phyloP scores from a whole-genome alignment of 2,329 filamentous ascomycete genomes.

The Xylaria multiplex region DNA sequence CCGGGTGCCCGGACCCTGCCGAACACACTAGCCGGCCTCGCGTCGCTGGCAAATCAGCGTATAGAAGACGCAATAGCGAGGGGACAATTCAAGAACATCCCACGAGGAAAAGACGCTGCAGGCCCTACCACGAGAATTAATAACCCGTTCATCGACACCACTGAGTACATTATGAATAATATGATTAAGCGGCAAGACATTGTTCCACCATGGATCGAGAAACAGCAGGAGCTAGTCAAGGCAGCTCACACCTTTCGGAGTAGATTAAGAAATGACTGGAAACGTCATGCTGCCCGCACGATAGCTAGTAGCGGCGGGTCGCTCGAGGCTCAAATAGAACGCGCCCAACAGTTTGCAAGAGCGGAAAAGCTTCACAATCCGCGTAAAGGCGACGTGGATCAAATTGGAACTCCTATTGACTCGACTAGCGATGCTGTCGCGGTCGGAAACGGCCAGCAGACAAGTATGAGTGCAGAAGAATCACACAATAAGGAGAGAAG shows the following conservation, averaged over 20 bases:
- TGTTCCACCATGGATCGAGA: slow-evolving; percentile 98
- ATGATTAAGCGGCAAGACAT: slow-evolving; percentile 97
- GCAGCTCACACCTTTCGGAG: slow-evolving; percentile 75
- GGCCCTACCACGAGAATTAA: slow-evolving; percentile 81
- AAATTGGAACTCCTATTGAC: slow-evolving; percentile 59
- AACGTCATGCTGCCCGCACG: slow-evolving; percentile 78
- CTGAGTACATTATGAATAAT: slow-evolving; percentile 98
- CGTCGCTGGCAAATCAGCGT: slow-evolving; percentile 83
- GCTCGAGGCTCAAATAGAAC: slow-evolving; percentile 75
- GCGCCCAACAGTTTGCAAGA: slow-evolving; percentile 77
- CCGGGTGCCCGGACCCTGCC: slow-evolving; percentile 78
- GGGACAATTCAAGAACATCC: slow-evolving; percentile 87
- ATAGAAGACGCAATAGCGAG: slow-evolving; percentile 95
- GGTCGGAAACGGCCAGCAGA: slow-evolving; percentile 55
- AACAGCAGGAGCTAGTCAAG: slow-evolving; percentile 87
- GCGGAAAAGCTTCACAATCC: slow-evolving; percentile 77
- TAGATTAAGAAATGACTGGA: slow-evolving; percentile 84
- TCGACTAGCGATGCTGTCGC: slow-evolving; percentile 61
- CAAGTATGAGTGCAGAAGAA: slow-evolving; percentile 25
- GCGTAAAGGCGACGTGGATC: slow-evolving; percentile 56
- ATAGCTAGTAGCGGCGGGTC: slow-evolving; percentile 82
- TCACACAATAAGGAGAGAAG: neutral
- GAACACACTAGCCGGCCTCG: slow-evolving; percentile 79
- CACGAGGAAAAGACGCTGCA: slow-evolving; percentile 77
- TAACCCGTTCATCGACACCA: slow-evolving; percentile 93